Evolutionary conservation across 1,139 yeast genomes (phyloP).

Genomic region (Candida tetrigidarum): DNA sequence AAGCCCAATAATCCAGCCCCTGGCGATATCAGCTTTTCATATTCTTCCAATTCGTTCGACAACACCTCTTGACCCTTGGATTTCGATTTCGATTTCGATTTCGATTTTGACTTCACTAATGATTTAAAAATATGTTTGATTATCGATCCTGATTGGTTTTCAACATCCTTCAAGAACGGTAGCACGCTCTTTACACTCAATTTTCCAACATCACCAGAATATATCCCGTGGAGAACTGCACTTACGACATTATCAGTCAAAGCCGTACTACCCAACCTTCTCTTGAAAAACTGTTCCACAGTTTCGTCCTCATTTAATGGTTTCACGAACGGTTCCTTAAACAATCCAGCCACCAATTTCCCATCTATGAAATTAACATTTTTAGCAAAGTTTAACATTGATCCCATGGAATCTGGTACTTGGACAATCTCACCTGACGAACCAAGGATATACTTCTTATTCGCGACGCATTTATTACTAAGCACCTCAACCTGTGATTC

Average conservation of each 20-base stretch:
- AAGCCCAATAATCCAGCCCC: conserved; percentile 38
- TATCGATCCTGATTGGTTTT: conserved; percentile 64
- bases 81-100: conserved; percentile 9
- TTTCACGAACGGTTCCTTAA: conserved; percentile 47
- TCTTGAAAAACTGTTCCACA: conserved; percentile 63
- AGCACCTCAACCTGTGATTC: conserved; percentile 53
- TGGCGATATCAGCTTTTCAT: conserved; percentile 40
- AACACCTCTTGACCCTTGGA: conserved; percentile 15
- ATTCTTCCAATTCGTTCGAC: conserved; percentile 25
- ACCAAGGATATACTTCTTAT: conserved; percentile 61
- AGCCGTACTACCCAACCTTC: conserved; percentile 66
- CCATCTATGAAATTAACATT: conserved; percentile 19
- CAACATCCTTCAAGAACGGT: conserved; percentile 56
- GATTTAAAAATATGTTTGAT: conserved; percentile 34
- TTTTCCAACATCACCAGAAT: conserved; percentile 79
- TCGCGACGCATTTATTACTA: conserved; percentile 53
- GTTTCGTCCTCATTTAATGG: conserved; percentile 60
- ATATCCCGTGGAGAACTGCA: conserved; percentile 87
- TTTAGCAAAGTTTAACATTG: conserved; percentile 44
- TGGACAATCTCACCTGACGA: conserved; percentile 44
- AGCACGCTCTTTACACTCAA: conserved; percentile 68
- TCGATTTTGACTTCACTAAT: conserved; percentile 11
- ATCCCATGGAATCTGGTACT: conserved; percentile 51
- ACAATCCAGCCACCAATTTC: conserved; percentile 32
- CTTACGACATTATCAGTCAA: conserved; percentile 71